Evolutionary conservation across 2,329 filamentous ascomycete species (phyloP), one percentile per base, ranked within the genome.

Genomic region (Diaporthe sp.): DNA sequence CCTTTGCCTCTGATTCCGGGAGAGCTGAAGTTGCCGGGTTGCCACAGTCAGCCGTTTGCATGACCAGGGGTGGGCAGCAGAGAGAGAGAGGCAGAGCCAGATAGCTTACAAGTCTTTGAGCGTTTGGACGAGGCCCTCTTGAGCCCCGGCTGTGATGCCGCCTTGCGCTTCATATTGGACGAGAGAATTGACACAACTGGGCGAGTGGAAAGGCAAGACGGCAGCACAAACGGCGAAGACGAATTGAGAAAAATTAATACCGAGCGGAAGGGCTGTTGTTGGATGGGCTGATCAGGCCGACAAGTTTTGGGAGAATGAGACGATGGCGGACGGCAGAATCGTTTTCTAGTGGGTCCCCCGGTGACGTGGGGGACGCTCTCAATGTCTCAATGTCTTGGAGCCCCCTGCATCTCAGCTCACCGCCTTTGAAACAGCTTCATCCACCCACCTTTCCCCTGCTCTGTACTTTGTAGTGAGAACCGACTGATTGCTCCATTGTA

Each of bases 121-220:
- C 89, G 90, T 83, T 91, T 92, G 82, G 87, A 89, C 77, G 81
- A 80, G 77, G 83, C 84, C 79, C 83, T 87, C 75, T 85, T 86
- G 80, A 83, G 84, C 77, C 82, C 84, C 71, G 82, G 81, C 78
- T 86, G 84, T 76, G 84, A 82, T 62, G 88, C 87, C 76, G 90
- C 90, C 83, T 92, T 92, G 85, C 90, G 89, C 85, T 92, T 92
- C 89, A 91, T 91, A 8, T 28, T 78, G 85, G 79, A 58, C n/a
- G 34, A 65, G 34, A 60, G 75, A 81, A 80, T 82, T 80, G 80
- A 71, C 37, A 28, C 60, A 61, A 9, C 72, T 51, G 19, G 9
- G 73, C 12, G 22, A 34, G 34, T 49, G 34, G 37, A 74, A 61
- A 53, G 53, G 70, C 57, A 53, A 71, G 17, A 68, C 57, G 22